Evolutionary conservation across 2,329 filamentous ascomycete genomes (phyloP).

Genomic region (Beauveria asiatica): DNA sequence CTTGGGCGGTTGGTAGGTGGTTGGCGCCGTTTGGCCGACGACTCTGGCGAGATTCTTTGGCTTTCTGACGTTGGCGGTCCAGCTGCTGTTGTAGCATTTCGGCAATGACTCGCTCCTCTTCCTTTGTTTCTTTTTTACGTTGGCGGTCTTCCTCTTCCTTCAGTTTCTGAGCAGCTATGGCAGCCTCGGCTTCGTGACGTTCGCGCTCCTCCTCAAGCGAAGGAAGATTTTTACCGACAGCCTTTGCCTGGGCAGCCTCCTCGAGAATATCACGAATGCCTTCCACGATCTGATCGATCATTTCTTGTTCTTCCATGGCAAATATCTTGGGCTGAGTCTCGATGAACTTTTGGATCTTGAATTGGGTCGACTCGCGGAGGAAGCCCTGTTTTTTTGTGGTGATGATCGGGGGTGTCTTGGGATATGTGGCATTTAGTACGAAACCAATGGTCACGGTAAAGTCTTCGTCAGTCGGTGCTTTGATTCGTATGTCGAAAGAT

Average conservation of each 20-base stretch:
- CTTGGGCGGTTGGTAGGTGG: slow-evolving; percentile 20
- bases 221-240: slow-evolving; percentile 66
- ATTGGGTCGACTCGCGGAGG: slow-evolving; percentile 61
- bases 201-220: slow-evolving; percentile 86
- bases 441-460: slow-evolving; percentile 66
- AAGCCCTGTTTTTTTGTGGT: slow-evolving; percentile 55
- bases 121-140: slow-evolving; percentile 47
- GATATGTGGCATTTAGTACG: slow-evolving; percentile 82
- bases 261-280: slow-evolving; percentile 71
- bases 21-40: slow-evolving; percentile 36
- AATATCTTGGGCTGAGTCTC: slow-evolving; percentile 49
- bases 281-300: slow-evolving; percentile 58
- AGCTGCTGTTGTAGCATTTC: slow-evolving; percentile 67
- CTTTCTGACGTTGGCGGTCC: slow-evolving; percentile 55
- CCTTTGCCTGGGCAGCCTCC: slow-evolving; percentile 71
- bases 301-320: slow-evolving; percentile 44
- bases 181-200: slow-evolving; percentile 66
- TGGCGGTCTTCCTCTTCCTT: slow-evolving; percentile 44
- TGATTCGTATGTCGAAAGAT: slow-evolving; percentile 72
- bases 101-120: slow-evolving; percentile 63
- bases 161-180: slow-evolving; percentile 49
- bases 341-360: slow-evolving; percentile 58
- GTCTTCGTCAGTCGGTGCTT: slow-evolving; percentile 63
- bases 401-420: slow-evolving; percentile 69
- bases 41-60: slow-evolving; percentile 55